Base-by-base conservation (phyloP, 345 rosid species). In the Alliaria petiolata region DNA sequence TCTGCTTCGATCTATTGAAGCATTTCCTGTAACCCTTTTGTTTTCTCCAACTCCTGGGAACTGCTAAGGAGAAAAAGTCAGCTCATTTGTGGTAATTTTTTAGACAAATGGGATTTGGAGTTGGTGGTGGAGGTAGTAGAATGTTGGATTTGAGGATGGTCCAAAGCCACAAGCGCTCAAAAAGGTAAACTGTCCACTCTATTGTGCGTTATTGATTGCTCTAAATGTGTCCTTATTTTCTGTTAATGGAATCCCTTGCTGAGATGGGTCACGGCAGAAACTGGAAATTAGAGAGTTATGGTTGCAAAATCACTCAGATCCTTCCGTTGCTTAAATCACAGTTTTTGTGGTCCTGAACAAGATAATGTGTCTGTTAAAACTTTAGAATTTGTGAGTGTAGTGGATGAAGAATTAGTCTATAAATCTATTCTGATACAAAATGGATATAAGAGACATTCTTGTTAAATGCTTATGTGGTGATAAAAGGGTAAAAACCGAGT, bases 131-230 rank as follows among this genome's bases (percentile, higher is more conserved):
- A 65, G 87, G 70, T 40, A 59, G 78, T 73, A 83, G 80, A 80
- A 78, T 83, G 82, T 53, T 84, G 80, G 93, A 86, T 56, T 53
- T 79, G 79, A 84, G 82, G 71, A 62, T 79, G 82, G 75, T 72
- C 57, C 62, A 82, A 11, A 66, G 62, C 50, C 95, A 95, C 85
- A 86, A 85, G 80, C 95, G 98, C 82, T 86, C 96, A 62, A 87
- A 88, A 81, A 95, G 99, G 99, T 95, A 77, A 65, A 36, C 56
- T 64, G 39, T 39, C 65, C 6, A 45, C 51, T 69, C 33, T 73
- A 73, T 70, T 61, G 77, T 68, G 76, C 35, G 47, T 62, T 81
- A 77, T 76, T 11, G 45, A 30, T 62, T 61, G 50, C 73, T 78
- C 58, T 51, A 59, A 63, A 81, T 61, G 82, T 76, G 16, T 38